A percentile compares a stretch with the other conserved stretches of the same genome.
These are phyloP conservation scores for Fusarium sp. DNA, from an alignment of 2,329 filamentous ascomycete species.

Conservation along the genomic window DNA sequence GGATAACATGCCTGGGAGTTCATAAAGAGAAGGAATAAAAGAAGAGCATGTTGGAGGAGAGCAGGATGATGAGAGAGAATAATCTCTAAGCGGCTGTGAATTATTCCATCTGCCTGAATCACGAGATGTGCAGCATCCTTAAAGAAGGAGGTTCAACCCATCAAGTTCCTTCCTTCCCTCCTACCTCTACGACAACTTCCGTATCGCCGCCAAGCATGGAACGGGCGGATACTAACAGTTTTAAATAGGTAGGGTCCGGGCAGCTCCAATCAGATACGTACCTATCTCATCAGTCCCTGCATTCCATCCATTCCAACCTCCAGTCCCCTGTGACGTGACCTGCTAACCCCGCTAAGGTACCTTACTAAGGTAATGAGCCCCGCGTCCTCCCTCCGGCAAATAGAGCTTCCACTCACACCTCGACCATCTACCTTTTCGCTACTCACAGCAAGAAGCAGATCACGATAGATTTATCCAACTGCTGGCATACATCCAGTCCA, in stretches of 20 bases:
- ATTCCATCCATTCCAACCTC: conserved; percentile 15
- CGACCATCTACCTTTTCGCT: conserved; percentile 8
- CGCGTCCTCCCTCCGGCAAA: conserved; percentile 27
- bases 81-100: neutral
- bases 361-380: conserved; percentile 31
- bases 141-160: conserved; percentile 11
- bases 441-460: conserved; percentile 7
- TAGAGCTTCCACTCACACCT: conserved; percentile 14
- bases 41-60: neutral
- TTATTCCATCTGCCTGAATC: conserved; percentile 11
- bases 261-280: conserved; percentile 36
- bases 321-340: conserved; percentile 37
- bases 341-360: conserved; percentile 38
- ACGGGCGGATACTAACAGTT: neutral
- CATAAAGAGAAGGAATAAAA: conserved; percentile 17
- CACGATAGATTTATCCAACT: conserved; percentile 16
- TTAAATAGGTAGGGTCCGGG: conserved; percentile 1
- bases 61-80: conserved; percentile 2
- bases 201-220: conserved; percentile 15
- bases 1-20: conserved; percentile 38
- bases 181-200: conserved; percentile 1
- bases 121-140: neutral
- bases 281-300: conserved; percentile 31
- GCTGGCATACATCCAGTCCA: conserved; percentile 14
- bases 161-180: conserved; percentile 17